phyloP scores from a whole-genome alignment of 257 asterid genomes.

The Ajuga chamaepitys region DNA sequence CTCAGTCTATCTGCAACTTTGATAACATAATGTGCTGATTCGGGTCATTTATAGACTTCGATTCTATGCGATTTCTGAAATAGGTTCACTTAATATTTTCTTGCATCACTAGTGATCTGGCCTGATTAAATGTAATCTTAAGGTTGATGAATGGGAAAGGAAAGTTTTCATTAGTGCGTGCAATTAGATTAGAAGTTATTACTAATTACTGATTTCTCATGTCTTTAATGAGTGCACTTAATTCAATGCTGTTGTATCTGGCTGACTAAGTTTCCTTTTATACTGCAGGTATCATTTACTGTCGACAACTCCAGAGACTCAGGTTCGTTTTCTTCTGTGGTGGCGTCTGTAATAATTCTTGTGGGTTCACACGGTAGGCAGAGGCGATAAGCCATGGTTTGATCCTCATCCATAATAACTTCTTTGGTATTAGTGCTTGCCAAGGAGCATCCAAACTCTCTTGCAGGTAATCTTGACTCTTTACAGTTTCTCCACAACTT shows the following conservation, averaged over 20 bases:
- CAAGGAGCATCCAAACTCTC: too few species aligned
- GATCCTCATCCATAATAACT: too few species aligned
- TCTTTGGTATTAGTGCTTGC: too few species aligned
- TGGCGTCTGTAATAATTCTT: too few species aligned
- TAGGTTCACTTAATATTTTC: background rate
- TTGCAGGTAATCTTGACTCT: background rate
- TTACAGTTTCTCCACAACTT: too few species aligned
- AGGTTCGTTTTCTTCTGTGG: background rate
- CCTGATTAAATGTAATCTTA: background rate
- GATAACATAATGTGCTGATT: background rate
- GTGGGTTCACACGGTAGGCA: too few species aligned
- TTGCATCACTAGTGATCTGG: background rate
- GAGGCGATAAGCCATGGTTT: too few species aligned
- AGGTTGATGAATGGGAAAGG: background rate
- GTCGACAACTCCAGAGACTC: background rate
- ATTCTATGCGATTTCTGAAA: background rate
- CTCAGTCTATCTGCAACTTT: background rate
- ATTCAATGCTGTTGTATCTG: background rate
- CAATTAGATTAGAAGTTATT: too few species aligned
- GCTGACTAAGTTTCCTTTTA: background rate
- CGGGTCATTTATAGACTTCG: background rate
- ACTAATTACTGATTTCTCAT: too few species aligned
- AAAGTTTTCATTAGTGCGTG: too few species aligned
- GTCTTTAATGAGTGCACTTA: background rate
- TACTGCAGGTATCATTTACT: background rate